phyloP scores from a whole-genome alignment of 2,329 filamentous ascomycete species.

The Beauveria varroae region DNA sequence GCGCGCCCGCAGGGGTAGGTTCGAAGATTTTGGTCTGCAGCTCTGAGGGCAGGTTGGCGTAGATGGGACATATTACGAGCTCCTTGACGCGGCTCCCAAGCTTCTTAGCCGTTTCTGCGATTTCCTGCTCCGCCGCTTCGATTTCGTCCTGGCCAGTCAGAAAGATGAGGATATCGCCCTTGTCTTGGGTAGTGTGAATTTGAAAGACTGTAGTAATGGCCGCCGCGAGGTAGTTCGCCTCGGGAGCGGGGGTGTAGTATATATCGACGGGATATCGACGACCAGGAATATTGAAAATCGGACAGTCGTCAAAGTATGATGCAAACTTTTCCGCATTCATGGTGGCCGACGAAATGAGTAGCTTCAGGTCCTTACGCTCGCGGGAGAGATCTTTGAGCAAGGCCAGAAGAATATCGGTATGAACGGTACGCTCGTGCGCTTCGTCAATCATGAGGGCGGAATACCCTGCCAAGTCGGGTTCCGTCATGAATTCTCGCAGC shows the following conservation, averaged over 20 bases:
- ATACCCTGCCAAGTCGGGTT: slow-evolving; percentile 76
- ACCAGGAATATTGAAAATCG: slow-evolving; percentile 92
- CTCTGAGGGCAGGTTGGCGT: slow-evolving; percentile 86
- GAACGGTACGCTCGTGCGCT: slow-evolving; percentile 87
- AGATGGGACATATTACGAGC: slow-evolving; percentile 86
- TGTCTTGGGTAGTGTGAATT: slow-evolving; percentile 79
- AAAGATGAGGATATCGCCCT: slow-evolving; percentile 89
- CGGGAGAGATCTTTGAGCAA: slow-evolving; percentile 82
- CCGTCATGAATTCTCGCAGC: slow-evolving; percentile 80
- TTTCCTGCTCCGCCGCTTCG: slow-evolving; percentile 73
- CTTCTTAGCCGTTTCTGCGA: slow-evolving; percentile 80
- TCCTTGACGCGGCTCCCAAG: slow-evolving; percentile 78
- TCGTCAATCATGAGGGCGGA: slow-evolving; percentile 94
- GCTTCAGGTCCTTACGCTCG: slow-evolving; percentile 75
- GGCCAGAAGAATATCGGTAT: slow-evolving; percentile 83
- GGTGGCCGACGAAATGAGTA: slow-evolving; percentile 89
- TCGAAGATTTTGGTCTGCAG: slow-evolving; percentile 92
- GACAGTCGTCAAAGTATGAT: slow-evolving; percentile 83
- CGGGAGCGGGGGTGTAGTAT: slow-evolving; percentile 82
- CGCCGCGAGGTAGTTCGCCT: slow-evolving; percentile 88
- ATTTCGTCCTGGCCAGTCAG: slow-evolving; percentile 96
- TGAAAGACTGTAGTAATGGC: slow-evolving; percentile 92
- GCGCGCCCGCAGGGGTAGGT: slow-evolving; percentile 73
- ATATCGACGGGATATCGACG: slow-evolving; percentile 84
- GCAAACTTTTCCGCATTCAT: slow-evolving; percentile 92